Evolutionary conservation across 2,329 filamentous ascomycete species (phyloP).

Genomic region (Neocucurbitaria cava): DNA sequence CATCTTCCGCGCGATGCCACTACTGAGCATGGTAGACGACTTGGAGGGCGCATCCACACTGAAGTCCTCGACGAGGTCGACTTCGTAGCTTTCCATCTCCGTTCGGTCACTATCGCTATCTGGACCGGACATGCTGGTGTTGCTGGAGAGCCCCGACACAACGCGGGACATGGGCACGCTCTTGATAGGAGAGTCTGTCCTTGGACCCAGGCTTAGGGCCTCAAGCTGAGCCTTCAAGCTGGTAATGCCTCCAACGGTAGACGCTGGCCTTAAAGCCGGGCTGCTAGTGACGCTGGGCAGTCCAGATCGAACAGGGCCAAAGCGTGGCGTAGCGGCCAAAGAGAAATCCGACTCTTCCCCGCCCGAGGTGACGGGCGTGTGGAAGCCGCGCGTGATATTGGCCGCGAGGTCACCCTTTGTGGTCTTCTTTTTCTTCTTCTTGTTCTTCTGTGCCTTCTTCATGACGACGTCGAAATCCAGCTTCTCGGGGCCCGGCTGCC

Average conservation of each 20-base stretch:
- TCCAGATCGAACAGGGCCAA: conserved; percentile 52
- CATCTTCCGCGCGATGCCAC: conserved; percentile 79
- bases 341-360: conserved; percentile 64
- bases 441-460: conserved; percentile 49
- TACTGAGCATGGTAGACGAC: conserved; percentile 39
- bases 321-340: conserved; percentile 50
- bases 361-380: conserved; percentile 59
- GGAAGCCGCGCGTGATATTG: conserved; percentile 55
- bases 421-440: conserved; percentile 46
- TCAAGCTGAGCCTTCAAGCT: conserved; percentile 84
- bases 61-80: conserved; percentile 84
- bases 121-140: conserved; percentile 63
- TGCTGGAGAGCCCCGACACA: conserved; percentile 58
- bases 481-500: conserved; percentile 41
- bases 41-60: conserved; percentile 63
- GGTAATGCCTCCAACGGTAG: conserved; percentile 73
- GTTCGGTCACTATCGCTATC: conserved; percentile 72
- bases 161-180: conserved; percentile 40
- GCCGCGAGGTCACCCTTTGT: conserved; percentile 41
- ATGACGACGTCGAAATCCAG: conserved; percentile 48
- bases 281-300: conserved; percentile 60
- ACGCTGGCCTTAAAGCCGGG: conserved; percentile 58
- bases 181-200: conserved; percentile 62
- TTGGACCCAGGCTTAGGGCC: conserved; percentile 70
- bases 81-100: conserved; percentile 83